phyloP scores from a whole-genome alignment of 768 basidiomycete genomes.

The Phylloporus sp. region DNA sequence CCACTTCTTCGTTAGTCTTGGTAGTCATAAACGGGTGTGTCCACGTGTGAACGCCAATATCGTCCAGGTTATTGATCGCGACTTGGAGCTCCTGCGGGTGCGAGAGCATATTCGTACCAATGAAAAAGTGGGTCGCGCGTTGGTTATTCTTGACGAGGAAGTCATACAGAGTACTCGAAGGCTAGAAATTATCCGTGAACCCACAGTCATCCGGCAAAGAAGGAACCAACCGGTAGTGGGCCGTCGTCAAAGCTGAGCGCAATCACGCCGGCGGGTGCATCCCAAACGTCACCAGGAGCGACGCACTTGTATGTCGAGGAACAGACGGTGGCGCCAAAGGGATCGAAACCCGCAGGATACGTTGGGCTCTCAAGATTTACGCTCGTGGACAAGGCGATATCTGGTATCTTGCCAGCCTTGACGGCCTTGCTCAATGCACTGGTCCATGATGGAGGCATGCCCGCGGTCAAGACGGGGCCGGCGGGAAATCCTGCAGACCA shows the following conservation, averaged over 20 bases:
- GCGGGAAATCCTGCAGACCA: slow-evolving; percentile 63
- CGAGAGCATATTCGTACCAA: slow-evolving; percentile 68
- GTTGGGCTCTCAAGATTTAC: slow-evolving; percentile 28
- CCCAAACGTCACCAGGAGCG: slow-evolving; percentile 60
- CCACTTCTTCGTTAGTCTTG: slow-evolving; percentile 57
- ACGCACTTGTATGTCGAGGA: slow-evolving; percentile 71
- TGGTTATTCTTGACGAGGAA: slow-evolving; percentile 65
- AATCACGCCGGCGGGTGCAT: slow-evolving; percentile 67
- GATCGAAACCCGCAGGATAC: slow-evolving; percentile 38
- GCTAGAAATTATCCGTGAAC: slow-evolving; percentile 25
- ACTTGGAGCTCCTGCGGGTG: slow-evolving; percentile 51
- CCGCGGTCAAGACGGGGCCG: slow-evolving; percentile 41
- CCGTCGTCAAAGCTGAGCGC: slow-evolving; percentile 80
- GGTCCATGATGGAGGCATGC: slow-evolving; percentile 65
- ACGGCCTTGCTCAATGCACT: slow-evolving; percentile 66
- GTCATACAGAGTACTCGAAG: slow-evolving; percentile 47
- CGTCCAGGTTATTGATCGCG: slow-evolving; percentile 41
- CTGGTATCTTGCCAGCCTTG: slow-evolving; percentile 65
- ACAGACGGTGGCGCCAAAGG: slow-evolving; percentile 54
- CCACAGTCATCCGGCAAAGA: background rate
- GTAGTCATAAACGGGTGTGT: slow-evolving; percentile 81
- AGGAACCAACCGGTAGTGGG: slow-evolving; percentile 44
- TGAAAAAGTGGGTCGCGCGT: slow-evolving; percentile 85
- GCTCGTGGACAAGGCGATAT: slow-evolving; percentile 49
- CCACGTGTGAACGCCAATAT: slow-evolving; percentile 48